Base-by-base conservation (phyloP, 805 yeast species). In the Myxozyma nipponensis region DNA sequence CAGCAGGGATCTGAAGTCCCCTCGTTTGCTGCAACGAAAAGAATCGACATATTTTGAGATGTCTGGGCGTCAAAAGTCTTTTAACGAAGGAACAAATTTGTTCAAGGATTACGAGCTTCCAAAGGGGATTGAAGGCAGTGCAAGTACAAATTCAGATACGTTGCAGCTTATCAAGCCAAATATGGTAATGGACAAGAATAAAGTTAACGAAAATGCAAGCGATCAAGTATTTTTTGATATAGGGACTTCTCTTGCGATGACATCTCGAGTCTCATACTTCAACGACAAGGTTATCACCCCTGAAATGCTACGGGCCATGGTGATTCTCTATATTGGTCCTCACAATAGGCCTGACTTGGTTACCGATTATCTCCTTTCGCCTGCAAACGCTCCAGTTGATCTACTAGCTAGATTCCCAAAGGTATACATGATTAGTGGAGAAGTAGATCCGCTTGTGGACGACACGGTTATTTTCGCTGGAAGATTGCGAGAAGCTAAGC, bases 371-470 rank as follows among this genome's bases (percentile, higher is more conserved):
- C 36, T 62, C 10, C 47, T 63, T 28, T 63, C 66, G 9, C 66
- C 66, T 3, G 45, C 62, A 13, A 47, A 55, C 23, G 65, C 66
- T 25, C 67, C 67, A 19, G 30, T 45, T 3, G 54, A 57, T 39
- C 45, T 63, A 19, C 49, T 63, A 17, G 62, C 59, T 3, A 44
- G 52, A 52, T 63, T 63, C 44, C 67, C 66, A 17, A 59, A 62
- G 40, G 62, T 62, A 26, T 63, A 64, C 49, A 53, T 63, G 50
- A 46, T 63, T 19, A 59, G 66, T 36, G 66, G 66, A 17, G 66
- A 63, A 39, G 66, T 62, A 15, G 66, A 63, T 56, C 66, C 66
- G 4, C 43, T 63, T 26, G 67, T 64, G 19, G 66, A 63, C 39
- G 66, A 64, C 39, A 58, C 66, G 3, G 61, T 63, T n/a, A 37